Percentiles rank a stretch among this genome's conserved stretches.
Conservation (phyloP, 306 rosid genomes). For the Sphenostylis stenocarpa region DNA sequence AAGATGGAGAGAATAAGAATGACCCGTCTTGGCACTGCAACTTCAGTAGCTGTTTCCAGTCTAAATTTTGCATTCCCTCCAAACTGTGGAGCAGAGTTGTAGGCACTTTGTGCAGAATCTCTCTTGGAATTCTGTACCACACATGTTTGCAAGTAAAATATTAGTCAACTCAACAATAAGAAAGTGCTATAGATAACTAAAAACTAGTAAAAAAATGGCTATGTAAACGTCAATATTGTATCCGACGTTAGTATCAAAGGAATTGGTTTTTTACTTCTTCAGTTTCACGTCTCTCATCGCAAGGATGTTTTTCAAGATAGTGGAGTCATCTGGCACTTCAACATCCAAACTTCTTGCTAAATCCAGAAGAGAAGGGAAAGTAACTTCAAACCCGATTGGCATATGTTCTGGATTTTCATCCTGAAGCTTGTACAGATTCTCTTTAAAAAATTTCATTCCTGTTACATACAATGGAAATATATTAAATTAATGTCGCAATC, state of each 20-base stretch:
- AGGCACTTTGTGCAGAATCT: constrained; percentile 65
- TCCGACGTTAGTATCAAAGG: not conserved
- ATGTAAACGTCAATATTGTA: not conserved
- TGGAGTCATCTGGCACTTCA: constrained; percentile 49
- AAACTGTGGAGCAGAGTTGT: constrained; percentile 81
- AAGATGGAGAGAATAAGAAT: constrained; percentile 74
- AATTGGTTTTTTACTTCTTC: constrained; percentile 38
- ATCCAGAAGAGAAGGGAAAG: constrained; percentile 70
- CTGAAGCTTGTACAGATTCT: constrained; percentile 55
- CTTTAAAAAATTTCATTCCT: constrained; percentile 58
- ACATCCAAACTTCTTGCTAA: constrained; percentile 51
- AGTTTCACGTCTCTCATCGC: constrained; percentile 69
- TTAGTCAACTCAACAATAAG: not conserved
- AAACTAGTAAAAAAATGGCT: not conserved
- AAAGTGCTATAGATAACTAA: not conserved
- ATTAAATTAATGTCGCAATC: not conserved
- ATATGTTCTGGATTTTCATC: constrained; percentile 68
- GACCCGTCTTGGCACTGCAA: constrained; percentile 78
- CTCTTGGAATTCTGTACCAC: constrained; percentile 66
- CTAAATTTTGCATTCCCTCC: constrained; percentile 77
- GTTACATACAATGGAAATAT: not conserved
- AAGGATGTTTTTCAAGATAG: constrained; percentile 49
- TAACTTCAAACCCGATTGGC: constrained; percentile 81
- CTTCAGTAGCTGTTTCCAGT: constrained; percentile 73
- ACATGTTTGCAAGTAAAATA: not conserved